phyloP scores from a whole-genome alignment of 108 stramenopile genomes.

The Aurantiochytrium sp. region DNA sequence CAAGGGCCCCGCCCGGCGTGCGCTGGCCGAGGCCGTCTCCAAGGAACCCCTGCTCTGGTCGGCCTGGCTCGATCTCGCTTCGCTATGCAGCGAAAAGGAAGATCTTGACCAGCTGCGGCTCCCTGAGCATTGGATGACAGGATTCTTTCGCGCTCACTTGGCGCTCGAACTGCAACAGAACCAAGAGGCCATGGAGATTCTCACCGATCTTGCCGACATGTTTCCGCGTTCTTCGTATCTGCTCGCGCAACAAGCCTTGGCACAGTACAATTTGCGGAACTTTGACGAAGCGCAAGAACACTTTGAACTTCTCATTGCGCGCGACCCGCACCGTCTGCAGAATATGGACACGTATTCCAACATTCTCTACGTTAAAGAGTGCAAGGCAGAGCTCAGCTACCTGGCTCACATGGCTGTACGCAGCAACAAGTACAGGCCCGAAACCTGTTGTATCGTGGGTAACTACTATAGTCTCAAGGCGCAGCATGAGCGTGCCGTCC shows the following conservation, averaged over 20 bases:
- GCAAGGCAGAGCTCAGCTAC: constrained; percentile 59
- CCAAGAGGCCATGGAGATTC: constrained; percentile 47
- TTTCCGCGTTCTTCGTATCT: constrained; percentile 68
- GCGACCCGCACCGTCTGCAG: constrained; percentile 78
- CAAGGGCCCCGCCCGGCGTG: constrained; percentile 37
- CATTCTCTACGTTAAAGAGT: constrained; percentile 88
- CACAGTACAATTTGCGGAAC: constrained; percentile 78
- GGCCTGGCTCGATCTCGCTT: constrained; percentile 86
- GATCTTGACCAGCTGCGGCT: constrained; percentile 51
- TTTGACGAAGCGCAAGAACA: constrained; percentile 75
- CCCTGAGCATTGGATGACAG: constrained; percentile 67
- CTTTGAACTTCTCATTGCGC: constrained; percentile 59
- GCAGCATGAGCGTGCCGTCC: constrained; percentile 88
- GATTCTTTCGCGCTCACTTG: constrained; percentile 79
- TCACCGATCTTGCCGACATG: constrained; percentile 25
- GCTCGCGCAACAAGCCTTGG: constrained; percentile 62
- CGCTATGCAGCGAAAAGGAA: constrained; percentile 53
- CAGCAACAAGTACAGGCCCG: constrained; percentile 85
- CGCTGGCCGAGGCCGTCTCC: constrained; percentile 62
- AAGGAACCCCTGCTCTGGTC: constrained; percentile 85
- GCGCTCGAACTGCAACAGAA: constrained; percentile 75
- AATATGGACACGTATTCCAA: constrained; percentile 86
- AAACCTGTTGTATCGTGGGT: constrained; percentile 90
- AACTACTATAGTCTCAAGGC: constrained; percentile 90
- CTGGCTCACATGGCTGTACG: constrained; percentile 76